These are phyloP conservation scores for Trichophyton benhamiae DNA, from an alignment of 2,329 filamentous ascomycete species.

Conservation along the genomic window DNA sequence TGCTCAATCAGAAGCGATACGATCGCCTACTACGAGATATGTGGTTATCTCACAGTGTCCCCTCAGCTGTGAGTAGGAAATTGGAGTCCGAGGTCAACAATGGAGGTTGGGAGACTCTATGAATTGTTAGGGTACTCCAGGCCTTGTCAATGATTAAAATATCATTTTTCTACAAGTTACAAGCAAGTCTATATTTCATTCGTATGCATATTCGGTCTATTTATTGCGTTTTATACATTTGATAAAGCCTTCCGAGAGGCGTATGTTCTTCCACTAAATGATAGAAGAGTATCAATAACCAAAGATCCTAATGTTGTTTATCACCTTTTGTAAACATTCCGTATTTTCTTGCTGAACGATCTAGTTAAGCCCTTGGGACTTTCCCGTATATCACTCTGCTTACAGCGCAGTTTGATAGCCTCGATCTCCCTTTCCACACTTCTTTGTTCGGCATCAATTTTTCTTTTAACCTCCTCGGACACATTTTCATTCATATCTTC, in stretches of 20 bases:
- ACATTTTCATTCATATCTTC: no score
- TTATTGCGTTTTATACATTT: background rate
- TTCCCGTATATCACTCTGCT: no score
- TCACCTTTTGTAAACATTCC: no score
- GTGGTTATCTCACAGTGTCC: constrained; percentile 77
- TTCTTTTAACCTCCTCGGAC: no score
- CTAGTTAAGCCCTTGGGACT: no score
- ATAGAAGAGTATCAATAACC: no score
- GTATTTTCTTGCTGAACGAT: no score
- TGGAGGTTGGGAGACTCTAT: constrained; percentile 78
- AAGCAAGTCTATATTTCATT: background rate
- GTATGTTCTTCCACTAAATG: no score
- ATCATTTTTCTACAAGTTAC: background rate
- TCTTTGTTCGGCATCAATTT: no score
- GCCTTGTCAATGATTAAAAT: background rate
- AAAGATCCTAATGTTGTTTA: no score
- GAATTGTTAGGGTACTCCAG: constrained; percentile 7
- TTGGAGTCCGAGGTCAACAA: constrained; percentile 94
- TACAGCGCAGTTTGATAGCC: no score
- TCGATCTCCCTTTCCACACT: no score
- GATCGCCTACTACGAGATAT: constrained; percentile 74
- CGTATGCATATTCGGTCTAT: background rate
- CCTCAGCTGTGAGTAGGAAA: constrained; percentile 77
- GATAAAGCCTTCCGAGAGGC: background rate
- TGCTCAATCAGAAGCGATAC: constrained; percentile 86